Conservation (phyloP, 2,329 filamentous ascomycete genomes). For the Endocalyx cinctus region DNA sequence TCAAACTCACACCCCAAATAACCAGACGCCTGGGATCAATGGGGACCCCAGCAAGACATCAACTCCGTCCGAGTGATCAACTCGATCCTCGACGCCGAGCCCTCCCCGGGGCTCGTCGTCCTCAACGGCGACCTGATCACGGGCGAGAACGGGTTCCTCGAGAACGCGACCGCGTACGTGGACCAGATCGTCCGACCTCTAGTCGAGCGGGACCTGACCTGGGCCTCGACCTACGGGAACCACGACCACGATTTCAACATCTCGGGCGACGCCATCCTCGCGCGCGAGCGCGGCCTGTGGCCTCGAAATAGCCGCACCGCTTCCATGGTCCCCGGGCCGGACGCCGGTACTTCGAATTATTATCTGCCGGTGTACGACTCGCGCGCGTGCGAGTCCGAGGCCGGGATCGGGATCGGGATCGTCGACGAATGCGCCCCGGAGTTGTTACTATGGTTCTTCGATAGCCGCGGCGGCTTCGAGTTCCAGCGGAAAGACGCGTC, state of each 20-base stretch:
- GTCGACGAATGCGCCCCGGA: slow-evolving; percentile 37
- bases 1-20: not conserved
- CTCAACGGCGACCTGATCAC: slow-evolving; percentile 70
- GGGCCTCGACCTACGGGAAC: slow-evolving; percentile 68
- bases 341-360: slow-evolving; percentile 43
- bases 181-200: slow-evolving; percentile 57
- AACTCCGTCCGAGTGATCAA: slow-evolving; percentile 54
- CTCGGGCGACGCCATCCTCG: slow-evolving; percentile 39
- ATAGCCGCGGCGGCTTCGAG: slow-evolving; percentile 54
- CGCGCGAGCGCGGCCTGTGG: slow-evolving; percentile 35
- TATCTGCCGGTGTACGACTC: slow-evolving; percentile 42
- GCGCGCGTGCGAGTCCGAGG: slow-evolving; percentile 23
- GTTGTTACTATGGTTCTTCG: slow-evolving; percentile 68
- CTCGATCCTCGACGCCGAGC: slow-evolving; percentile 53
- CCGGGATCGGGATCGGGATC: no score
- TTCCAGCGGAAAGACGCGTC: slow-evolving; percentile 35
- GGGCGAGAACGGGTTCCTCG: slow-evolving; percentile 54
- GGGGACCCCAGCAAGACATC: slow-evolving; percentile 49
- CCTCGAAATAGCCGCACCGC: slow-evolving; percentile 34
- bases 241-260: slow-evolving; percentile 61
- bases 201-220: slow-evolving; percentile 48
- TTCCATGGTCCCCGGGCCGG: slow-evolving; percentile 32
- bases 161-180: slow-evolving; percentile 54
- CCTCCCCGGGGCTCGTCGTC: slow-evolving; percentile 56
- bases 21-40: slow-evolving; percentile 39